Evolutionary conservation across 768 basidiomycete genomes (phyloP), one percentile per base, ranked within the genome.

Genomic region (Xerocomus spinulosus): DNA sequence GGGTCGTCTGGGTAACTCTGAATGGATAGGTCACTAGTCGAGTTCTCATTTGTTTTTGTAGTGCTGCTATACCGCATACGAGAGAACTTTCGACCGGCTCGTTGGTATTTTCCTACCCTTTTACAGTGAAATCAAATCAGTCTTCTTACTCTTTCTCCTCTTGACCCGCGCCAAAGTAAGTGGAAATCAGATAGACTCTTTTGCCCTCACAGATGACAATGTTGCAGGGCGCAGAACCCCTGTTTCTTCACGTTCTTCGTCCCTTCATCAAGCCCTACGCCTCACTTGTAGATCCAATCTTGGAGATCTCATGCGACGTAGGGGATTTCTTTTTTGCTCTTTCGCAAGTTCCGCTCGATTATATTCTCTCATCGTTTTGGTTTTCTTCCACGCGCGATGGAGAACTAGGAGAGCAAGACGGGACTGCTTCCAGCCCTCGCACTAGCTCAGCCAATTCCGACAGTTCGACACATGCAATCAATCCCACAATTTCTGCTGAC

Each of bases 121-220:
- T 62, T 91, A 92, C 66, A 79, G 81, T 57, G 86, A 91, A 69
- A 71, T 89, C 68, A 92, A 92, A 68, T 79, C 82, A 6, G 56
- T 90, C 35, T 71, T 77, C 21, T 72, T 91, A 7, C 60, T 92
- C 9, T 91, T 90, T 62, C 78, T 91, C 42, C 72, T 92, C 21
- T 55, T 89, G 30, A 86, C 87, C 49, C 81, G 89, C 44, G 81
- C 89, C 49, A 73, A 83, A 66, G 89, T 86, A 61, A 50, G 80
- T 69, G 36, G 50, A 44, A 34, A 33, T 46, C 45, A 20, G 41
- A 28, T 51, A 25, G 33, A 29, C 49, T 41, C 33, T 15, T 30
- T 41, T 40, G 34, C 5, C 18, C 21, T 29, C 37, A 17, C 52
- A 41, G 42, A 37, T 61, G 28, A 63, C 42, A 1, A 47, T 54